phyloP scores from a whole-genome alignment of 139 green algal genomes.

The Klebsormidium nitens region DNA sequence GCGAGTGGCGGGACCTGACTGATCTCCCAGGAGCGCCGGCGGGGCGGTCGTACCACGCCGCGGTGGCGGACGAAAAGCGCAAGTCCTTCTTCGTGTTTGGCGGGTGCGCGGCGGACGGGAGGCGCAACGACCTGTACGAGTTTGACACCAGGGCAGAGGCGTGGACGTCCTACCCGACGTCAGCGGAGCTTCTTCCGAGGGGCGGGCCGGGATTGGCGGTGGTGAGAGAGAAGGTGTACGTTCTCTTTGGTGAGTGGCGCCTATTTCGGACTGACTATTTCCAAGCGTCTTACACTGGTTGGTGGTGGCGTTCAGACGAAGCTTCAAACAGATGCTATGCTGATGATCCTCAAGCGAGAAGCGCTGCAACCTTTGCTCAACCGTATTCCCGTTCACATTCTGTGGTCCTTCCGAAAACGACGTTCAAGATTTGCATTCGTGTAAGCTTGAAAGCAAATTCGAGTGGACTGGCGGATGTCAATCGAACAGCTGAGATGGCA shows the following conservation, averaged over 20 bases:
- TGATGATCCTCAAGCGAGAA: no score
- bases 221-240: conserved; percentile 1
- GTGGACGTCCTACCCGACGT: conserved; percentile 35
- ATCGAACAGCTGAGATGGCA: no score
- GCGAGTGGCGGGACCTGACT: background rate
- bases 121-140: conserved; percentile 48
- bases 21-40: background rate
- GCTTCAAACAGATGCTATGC: no score
- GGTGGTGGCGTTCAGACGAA: no score
- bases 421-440: no score
- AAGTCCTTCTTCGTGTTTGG: conserved; percentile 54
- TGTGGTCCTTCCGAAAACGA: no score
- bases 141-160: conserved; percentile 33
- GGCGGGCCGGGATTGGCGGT: conserved; percentile 5
- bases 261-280: no score
- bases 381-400: no score
- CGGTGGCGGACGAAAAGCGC: conserved; percentile 13
- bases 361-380: no score
- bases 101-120: conserved; percentile 46
- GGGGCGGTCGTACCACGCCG: conserved; percentile 49
- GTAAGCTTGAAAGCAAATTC: no score
- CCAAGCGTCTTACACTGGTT: no score
- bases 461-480: no score
- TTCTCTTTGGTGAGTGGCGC: conserved; percentile 18
- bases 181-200: background rate